A percentile compares a stretch with the other conserved stretches of the same genome.
phyloP scores from a whole-genome alignment of 1,284 basidiomycete species.

The Ganoderma sinense region DNA sequence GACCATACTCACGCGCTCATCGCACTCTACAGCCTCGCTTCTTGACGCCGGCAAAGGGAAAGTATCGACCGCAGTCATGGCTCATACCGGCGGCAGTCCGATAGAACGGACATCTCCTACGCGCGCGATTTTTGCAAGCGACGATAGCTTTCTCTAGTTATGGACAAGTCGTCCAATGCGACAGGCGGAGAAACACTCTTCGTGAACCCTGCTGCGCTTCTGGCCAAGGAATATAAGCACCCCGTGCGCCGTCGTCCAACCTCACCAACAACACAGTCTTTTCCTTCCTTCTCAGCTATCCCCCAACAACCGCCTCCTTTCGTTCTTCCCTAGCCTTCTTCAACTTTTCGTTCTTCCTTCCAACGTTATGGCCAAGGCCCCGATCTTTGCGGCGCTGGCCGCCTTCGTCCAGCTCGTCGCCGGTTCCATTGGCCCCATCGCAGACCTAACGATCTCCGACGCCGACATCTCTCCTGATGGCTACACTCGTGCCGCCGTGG shows the following conservation, averaged over 20 bases:
- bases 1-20: background rate
- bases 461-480: constrained; percentile 34
- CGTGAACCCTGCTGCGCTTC: background rate
- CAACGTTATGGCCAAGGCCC: background rate
- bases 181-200: background rate
- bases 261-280: background rate
- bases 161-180: background rate
- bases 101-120: background rate
- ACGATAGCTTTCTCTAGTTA: background rate
- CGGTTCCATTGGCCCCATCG: constrained; percentile 27
- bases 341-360: background rate
- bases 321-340: background rate
- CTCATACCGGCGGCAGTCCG: background rate
- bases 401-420: constrained; percentile 9
- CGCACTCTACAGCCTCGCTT: background rate
- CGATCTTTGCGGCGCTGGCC: background rate
- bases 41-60: background rate
- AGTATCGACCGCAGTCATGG: background rate
- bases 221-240: background rate
- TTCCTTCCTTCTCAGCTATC: background rate
- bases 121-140: background rate
- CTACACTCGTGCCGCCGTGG: constrained; percentile 29
- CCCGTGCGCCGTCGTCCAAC: background rate
- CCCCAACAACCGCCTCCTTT: background rate
- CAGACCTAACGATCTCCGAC: constrained; percentile 29